Conservation (phyloP, 1,139 yeast genomes). For the Candida sp. region DNA sequence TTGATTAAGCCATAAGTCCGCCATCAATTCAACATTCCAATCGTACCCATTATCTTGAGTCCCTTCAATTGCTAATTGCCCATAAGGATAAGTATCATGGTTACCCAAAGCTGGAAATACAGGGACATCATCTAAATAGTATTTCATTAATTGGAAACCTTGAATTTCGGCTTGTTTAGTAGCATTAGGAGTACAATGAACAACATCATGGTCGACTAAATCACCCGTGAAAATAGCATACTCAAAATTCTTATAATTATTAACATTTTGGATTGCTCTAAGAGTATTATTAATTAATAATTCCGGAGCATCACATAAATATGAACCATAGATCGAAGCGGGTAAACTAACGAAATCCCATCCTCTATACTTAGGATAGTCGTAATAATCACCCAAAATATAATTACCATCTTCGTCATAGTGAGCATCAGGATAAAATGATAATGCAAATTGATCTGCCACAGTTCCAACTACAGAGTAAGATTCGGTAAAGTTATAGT, state of each 20-base stretch:
- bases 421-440: constrained; percentile 29
- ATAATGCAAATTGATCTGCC: constrained; percentile 12
- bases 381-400: constrained; percentile 38
- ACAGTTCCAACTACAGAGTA: constrained; percentile 15
- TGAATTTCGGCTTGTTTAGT: constrained; percentile 53
- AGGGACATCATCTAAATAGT: constrained; percentile 19
- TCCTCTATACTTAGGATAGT: constrained; percentile 33
- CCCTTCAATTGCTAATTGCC: constrained; percentile 20
- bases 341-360: constrained; percentile 36
- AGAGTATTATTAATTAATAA: constrained; percentile 25
- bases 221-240: constrained; percentile 31
- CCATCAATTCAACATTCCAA: constrained; percentile 26
- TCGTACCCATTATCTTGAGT: constrained; percentile 13
- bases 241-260: constrained; percentile 23
- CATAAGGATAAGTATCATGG: constrained; percentile 23
- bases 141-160: constrained; percentile 32
- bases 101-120: constrained; percentile 25
- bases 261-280: constrained; percentile 18
- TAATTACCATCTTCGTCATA: constrained; percentile 33
- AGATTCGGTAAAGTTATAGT: constrained; percentile 32
- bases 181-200: constrained; percentile 41
- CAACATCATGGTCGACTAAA: constrained; percentile 25
- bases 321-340: constrained; percentile 29
- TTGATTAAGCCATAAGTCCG: constrained; percentile 25
- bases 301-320: constrained; percentile 26